A percentile compares a stretch with the other conserved stretches of the same genome.
These are phyloP conservation scores for Selaginella tamariscina DNA, from an alignment of 75 land plant species.

Conservation along the genomic window DNA sequence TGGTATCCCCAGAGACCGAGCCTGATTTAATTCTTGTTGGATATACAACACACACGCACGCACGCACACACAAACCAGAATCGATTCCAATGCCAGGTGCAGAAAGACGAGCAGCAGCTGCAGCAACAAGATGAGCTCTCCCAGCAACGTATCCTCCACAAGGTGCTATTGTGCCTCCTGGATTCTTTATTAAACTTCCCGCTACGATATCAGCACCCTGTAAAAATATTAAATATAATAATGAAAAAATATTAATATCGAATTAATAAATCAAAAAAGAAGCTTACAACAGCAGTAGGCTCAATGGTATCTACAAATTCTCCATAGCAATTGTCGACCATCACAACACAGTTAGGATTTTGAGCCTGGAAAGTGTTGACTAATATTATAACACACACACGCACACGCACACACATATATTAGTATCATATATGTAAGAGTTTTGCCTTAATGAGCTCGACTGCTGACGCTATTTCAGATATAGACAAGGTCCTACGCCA, in stretches of 20 bases:
- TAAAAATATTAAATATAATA: neutral
- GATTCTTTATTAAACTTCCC: constrained; percentile 93
- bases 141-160: constrained; percentile 98
- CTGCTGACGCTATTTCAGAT: constrained; percentile 55
- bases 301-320: constrained; percentile 78
- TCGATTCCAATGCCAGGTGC: constrained; percentile 88
- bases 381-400: neutral
- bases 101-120: constrained; percentile 84
- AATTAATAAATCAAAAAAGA: neutral
- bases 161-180: constrained; percentile 94
- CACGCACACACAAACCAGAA: no score
- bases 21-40: no score
- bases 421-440: neutral
- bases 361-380: constrained; percentile 41
- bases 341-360: constrained; percentile 72
- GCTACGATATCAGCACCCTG: constrained; percentile 97
- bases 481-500: constrained; percentile 79
- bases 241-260: no score
- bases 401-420: neutral
- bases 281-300: constrained; percentile 85
- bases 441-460: constrained; percentile 60
- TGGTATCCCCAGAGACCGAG: constrained; percentile 67
- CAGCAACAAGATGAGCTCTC: constrained; percentile 52
- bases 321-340: constrained; percentile 98
- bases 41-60: no score